Evolutionary conservation across 2,329 filamentous ascomycete species (phyloP).

Genomic region (Fusarium humuli): DNA sequence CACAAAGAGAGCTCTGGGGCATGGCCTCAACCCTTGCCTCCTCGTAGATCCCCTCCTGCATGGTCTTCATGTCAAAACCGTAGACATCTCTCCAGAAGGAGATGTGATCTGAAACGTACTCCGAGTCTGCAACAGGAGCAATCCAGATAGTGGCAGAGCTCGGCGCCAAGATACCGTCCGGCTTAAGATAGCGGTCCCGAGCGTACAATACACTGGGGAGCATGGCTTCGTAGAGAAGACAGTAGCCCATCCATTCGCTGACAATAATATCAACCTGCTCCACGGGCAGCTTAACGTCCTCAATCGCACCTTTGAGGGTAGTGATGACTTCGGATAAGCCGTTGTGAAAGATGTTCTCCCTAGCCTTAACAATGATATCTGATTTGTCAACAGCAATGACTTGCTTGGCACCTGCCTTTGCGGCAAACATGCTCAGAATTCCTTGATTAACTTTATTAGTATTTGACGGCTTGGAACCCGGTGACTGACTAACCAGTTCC

Average conservation of each 20-base stretch:
- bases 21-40: constrained; percentile 84
- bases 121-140: constrained; percentile 81
- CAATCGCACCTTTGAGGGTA: constrained; percentile 85
- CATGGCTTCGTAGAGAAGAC: constrained; percentile 94
- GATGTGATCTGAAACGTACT: constrained; percentile 81
- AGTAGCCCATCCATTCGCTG: constrained; percentile 98
- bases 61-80: constrained; percentile 92
- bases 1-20: constrained; percentile 69
- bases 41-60: constrained; percentile 84
- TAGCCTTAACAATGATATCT: constrained; percentile 87
- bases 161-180: constrained; percentile 85
- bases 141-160: constrained; percentile 86
- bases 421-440: constrained; percentile 95
- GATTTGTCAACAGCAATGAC: constrained; percentile 95
- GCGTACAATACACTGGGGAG: constrained; percentile 91
- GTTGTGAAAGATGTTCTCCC: constrained; percentile 86
- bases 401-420: constrained; percentile 84
- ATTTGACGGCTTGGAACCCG: constrained; percentile 10
- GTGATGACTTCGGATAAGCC: constrained; percentile 79
- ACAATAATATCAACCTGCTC: constrained; percentile 92
- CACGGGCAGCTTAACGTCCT: constrained; percentile 84
- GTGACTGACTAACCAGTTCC: constrained; percentile 65
- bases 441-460: constrained; percentile 57
- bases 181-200: constrained; percentile 84
- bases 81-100: constrained; percentile 93